Evolutionary conservation across 352 stramenopile genomes (phyloP), one percentile per base, ranked within the genome.

Genomic region (Globisporangium acanthophoron): DNA sequence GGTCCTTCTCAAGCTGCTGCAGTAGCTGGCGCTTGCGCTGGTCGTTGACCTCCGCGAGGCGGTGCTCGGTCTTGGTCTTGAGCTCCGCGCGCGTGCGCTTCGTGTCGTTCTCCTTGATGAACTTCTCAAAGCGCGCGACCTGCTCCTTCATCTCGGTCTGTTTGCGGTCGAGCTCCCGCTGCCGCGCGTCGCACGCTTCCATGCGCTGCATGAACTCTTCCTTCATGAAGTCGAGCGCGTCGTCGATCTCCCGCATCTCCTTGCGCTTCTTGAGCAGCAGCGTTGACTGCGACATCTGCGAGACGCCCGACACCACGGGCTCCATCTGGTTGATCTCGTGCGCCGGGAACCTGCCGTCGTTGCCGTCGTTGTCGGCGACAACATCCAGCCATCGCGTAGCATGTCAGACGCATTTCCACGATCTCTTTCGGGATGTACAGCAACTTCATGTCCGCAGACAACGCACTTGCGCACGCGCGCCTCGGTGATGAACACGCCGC

Each of bases 31-130:
- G 82, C 52, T 90, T 88, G 29, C 91, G 82, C 50, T 76, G 56
- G 40, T 95, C 85, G 59, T 94, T 94, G 16, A 83, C 66, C 57
- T 95, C 83, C 29, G 72, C 65, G 35, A 82, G 64, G 21, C 85
- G 74, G 51, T 87, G 73, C 60, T 97, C 89, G 2, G 78, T 86
- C 67, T 96, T 97, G 43, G 70, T 73, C 63, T 97, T 97, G 8
- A 92, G 62, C 62, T 97, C 89, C 8, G 89, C 91, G 27, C 87
- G 73, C 46, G 77, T 88, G 40, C 88, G 72, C 61, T 97, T 97
- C 0, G 85, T 86, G 61, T 97, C 88, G 62, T 97, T 97, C 62
- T 97, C 88, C 61, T 97, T 94, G 62, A 97, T 96, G 60, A 97
- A 97, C 53, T 96, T 96, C 56, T 97, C 89, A 61, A 97, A 97